Conservation (phyloP, 2,329 filamentous ascomycete genomes). For the Chrysosporium keratinophilum region DNA sequence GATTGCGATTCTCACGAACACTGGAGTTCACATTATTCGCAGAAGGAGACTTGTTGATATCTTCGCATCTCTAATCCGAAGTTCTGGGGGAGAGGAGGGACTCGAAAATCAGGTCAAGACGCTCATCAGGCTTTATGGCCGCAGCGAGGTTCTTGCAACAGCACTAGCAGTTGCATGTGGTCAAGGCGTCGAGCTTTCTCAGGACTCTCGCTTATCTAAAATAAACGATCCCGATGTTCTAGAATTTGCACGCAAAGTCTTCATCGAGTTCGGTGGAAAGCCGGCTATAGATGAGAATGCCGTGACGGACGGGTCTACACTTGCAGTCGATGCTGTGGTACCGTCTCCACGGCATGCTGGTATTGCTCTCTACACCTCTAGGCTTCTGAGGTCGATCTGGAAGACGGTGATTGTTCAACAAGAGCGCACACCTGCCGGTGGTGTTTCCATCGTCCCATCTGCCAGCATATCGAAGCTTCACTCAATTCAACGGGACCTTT, state of each 20-base stretch:
- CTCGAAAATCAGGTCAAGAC: conserved; percentile 71
- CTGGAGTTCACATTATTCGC: conserved; percentile 75
- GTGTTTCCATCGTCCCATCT: conserved; percentile 55
- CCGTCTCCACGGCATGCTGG: conserved; percentile 86
- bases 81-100: conserved; percentile 59
- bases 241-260: conserved; percentile 73
- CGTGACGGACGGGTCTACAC: conserved; percentile 47
- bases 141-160: conserved; percentile 78
- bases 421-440: conserved; percentile 46
- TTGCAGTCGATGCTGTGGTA: conserved; percentile 69
- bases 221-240: conserved; percentile 75
- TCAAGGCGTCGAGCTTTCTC: conserved; percentile 71
- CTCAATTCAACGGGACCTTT: conserved; percentile 67
- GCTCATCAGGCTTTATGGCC: conserved; percentile 77
- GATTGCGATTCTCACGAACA: conserved; percentile 83
- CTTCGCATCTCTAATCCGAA: conserved; percentile 71
- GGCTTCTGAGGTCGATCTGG: conserved; percentile 85
- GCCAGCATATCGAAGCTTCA: conserved; percentile 59
- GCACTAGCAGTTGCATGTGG: conserved; percentile 91
- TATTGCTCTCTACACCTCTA: conserved; percentile 73
- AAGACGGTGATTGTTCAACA: conserved; percentile 61
- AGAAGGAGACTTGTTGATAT: conserved; percentile 80
- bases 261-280: conserved; percentile 86
- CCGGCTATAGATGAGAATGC: conserved; percentile 73
- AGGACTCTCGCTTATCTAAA: conserved; percentile 57